phyloP scores from a whole-genome alignment of 1,284 basidiomycete genomes.

The Ceratobasidium theobromae region DNA sequence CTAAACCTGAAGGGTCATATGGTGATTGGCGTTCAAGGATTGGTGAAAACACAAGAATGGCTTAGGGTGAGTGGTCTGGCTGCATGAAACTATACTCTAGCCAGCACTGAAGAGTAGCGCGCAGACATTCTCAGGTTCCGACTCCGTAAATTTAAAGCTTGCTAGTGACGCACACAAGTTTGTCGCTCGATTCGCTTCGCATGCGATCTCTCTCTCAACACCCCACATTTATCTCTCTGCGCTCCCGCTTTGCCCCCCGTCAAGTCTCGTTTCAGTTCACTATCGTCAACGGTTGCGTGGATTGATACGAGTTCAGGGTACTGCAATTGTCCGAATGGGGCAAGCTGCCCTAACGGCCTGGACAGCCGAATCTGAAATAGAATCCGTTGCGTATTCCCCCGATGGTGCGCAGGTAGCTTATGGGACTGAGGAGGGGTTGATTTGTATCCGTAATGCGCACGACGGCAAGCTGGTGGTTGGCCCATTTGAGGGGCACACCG shows the following conservation, averaged over 20 bases:
- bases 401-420: constrained; percentile 28
- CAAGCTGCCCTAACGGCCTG: background rate
- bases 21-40: background rate
- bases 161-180: too few species aligned
- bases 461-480: background rate
- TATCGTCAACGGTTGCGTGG: too few species aligned
- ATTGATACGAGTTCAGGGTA: background rate
- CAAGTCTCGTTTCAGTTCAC: too few species aligned
- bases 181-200: too few species aligned
- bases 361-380: too few species aligned
- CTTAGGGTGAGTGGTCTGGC: background rate
- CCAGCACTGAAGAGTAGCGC: too few species aligned
- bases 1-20: background rate
- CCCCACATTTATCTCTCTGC: too few species aligned
- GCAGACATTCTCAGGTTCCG: too few species aligned
- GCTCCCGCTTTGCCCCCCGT: too few species aligned
- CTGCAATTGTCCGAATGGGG: background rate
- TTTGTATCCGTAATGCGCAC: constrained; percentile 9
- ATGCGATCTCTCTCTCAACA: too few species aligned
- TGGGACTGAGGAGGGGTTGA: constrained; percentile 17
- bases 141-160: too few species aligned
- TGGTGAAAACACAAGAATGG: background rate
- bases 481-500: background rate
- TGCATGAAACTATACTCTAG: background rate
- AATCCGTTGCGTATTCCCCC: constrained; percentile 6